Evolutionary conservation across 1,284 basidiomycete species (phyloP).

Genomic region (Heterobasidion parviporum): DNA sequence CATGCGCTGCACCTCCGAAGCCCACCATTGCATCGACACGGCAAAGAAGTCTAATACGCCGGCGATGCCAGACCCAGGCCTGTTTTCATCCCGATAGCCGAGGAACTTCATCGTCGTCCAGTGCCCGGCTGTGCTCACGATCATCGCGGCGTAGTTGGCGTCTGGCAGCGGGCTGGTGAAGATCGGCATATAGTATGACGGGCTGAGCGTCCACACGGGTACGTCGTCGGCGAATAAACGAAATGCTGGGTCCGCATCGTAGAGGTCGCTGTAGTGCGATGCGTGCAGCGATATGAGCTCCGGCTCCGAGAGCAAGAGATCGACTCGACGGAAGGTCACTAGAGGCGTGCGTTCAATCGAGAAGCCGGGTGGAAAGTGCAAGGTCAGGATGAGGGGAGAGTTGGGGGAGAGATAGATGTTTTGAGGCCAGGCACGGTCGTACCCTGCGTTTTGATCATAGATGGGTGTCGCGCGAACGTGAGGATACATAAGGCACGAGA

Average conservation of each 20-base stretch:
- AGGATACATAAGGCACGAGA: conserved; percentile 56
- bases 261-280: conserved; percentile 11
- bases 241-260: conserved; percentile 8
- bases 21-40: conserved; percentile 46
- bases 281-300: conserved; percentile 42
- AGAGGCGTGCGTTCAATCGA: conserved; percentile 49
- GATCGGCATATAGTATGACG: conserved; percentile 40
- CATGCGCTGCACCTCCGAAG: conserved; percentile 35
- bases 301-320: conserved; percentile 42
- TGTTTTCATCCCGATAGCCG: conserved; percentile 25
- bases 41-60: conserved; percentile 46
- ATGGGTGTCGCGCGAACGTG: conserved; percentile 58
- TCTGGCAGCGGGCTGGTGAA: conserved; percentile 38
- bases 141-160: conserved; percentile 47
- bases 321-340: conserved; percentile 54
- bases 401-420: conserved; percentile 48
- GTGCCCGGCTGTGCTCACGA: conserved; percentile 57
- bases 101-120: conserved; percentile 56
- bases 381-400: conserved; percentile 35
- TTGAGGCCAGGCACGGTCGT: conserved; percentile 57
- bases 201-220: conserved; percentile 40
- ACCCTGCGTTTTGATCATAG: conserved; percentile 42
- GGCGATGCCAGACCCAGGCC: conserved; percentile 37
- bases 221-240: conserved; percentile 45
- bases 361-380: conserved; percentile 42